phyloP scores from a whole-genome alignment of 1,284 basidiomycete species.

The Naganishia sp. region DNA sequence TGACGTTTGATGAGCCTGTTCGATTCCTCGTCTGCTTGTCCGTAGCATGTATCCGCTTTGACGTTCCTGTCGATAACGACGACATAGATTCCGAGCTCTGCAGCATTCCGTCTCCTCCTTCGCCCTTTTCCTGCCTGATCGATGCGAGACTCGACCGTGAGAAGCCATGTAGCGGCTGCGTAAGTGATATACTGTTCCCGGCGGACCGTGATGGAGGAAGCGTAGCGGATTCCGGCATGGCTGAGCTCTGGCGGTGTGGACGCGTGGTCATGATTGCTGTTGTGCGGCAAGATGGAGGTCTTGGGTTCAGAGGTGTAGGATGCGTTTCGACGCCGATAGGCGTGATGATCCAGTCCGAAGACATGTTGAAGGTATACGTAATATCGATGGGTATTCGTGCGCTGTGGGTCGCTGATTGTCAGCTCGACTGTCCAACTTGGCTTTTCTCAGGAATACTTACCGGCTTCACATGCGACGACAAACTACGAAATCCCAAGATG shows the following conservation, averaged over 20 bases:
- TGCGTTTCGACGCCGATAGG: constrained; percentile 9
- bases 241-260: constrained; percentile 8
- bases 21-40: constrained; percentile 5
- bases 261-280: background rate
- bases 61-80: background rate
- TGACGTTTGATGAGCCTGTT: background rate
- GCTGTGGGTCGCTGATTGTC: background rate
- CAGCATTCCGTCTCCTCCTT: background rate
- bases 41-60: background rate
- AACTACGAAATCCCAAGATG: no score
- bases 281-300: background rate
- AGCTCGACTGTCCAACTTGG: background rate
- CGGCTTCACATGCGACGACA: no score
- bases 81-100: background rate
- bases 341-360: constrained; percentile 19
- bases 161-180: constrained; percentile 13
- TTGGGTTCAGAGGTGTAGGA: constrained; percentile 7
- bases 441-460: no score
- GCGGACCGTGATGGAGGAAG: constrained; percentile 9
- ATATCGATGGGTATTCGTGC: background rate
- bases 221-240: constrained; percentile 23
- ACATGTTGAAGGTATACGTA: no score
- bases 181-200: constrained; percentile 11
- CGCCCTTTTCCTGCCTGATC: constrained; percentile 3
- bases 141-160: constrained; percentile 13